Evolutionary conservation across 2,329 filamentous ascomycete genomes (phyloP).

Genomic region (Tolypocladium amazonense): DNA sequence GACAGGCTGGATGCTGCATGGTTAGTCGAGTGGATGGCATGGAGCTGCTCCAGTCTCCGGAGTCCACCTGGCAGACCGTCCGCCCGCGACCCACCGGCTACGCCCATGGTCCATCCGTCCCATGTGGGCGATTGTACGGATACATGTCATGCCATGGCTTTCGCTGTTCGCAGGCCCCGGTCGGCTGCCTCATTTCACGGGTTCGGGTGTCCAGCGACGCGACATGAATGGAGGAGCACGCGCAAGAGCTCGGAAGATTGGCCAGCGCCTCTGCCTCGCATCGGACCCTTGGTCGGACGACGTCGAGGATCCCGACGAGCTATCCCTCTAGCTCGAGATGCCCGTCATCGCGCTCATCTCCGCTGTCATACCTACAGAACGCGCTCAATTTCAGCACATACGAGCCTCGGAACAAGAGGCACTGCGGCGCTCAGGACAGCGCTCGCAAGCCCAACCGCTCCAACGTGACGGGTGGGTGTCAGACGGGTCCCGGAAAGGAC

Average conservation of each 20-base stretch:
- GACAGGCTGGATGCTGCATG: not conserved
- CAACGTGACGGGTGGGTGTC: not conserved
- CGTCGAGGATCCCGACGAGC: not conserved
- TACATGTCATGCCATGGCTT: not conserved
- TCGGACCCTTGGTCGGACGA: not conserved
- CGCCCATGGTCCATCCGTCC: not conserved
- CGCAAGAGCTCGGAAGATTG: slow-evolving; percentile 2
- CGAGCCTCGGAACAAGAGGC: not conserved
- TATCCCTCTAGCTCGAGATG: not conserved
- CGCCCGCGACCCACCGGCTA: not conserved
- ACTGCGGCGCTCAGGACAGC: not conserved
- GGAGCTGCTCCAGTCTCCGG: not conserved
- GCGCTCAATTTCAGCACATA: not conserved
- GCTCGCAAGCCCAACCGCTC: not conserved
- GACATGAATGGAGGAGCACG: not conserved
- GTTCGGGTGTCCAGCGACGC: not conserved
- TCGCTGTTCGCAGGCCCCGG: not conserved
- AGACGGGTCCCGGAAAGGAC: not conserved
- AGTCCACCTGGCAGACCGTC: not conserved
- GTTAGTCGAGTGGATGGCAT: not conserved
- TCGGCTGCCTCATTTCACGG: slow-evolving; percentile 1
- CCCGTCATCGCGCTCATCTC: slow-evolving; percentile 4
- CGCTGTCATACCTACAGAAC: slow-evolving; percentile 1
- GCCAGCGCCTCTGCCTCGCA: not conserved
- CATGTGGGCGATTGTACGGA: not conserved